A percentile compares a stretch with the other conserved stretches of the same genome.
Evolutionary conservation across 148 eudicot genomes (phyloP).

Genomic region (Cornus florida): DNA sequence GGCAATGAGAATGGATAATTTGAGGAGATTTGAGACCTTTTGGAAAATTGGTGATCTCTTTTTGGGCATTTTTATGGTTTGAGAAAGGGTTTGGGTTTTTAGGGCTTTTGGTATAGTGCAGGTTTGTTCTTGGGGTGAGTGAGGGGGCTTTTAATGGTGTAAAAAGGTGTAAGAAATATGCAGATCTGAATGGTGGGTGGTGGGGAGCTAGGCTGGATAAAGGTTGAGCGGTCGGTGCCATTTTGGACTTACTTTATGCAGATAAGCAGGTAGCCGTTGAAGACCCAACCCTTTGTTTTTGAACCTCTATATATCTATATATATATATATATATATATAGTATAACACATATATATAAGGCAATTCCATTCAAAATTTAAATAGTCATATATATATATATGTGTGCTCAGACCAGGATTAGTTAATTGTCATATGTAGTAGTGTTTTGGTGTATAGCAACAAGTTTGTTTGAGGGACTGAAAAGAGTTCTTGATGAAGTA

Average conservation of each 20-base stretch:
- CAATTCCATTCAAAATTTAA: not conserved
- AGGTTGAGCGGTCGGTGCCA: constrained; percentile 22
- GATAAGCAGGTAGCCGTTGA: constrained; percentile 32
- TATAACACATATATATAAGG: too few relatives aligned
- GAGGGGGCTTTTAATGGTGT: constrained; percentile 17
- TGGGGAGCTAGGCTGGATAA: constrained; percentile 34
- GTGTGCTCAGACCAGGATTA: too few relatives aligned
- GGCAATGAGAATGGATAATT: constrained; percentile 25
- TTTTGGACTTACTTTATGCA: constrained; percentile 19
- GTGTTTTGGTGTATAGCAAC: too few relatives aligned
- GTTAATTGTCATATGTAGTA: too few relatives aligned
- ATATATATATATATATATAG: too few relatives aligned
- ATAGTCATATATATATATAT: not conserved
- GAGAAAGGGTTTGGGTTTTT: not conserved
- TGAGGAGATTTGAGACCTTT: constrained; percentile 31
- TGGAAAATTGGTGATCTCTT: constrained; percentile 27
- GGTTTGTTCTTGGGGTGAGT: constrained; percentile 10
- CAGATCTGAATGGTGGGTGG: not conserved
- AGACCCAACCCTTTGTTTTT: not conserved
- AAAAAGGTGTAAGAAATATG: constrained; percentile 7
- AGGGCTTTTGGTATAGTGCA: not conserved
- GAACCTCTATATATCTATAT: not conserved
- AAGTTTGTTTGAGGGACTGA: too few relatives aligned
- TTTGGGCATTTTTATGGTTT: constrained; percentile 24
- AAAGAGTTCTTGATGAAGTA: too few relatives aligned